These are phyloP conservation scores for Monilinia fructicola DNA, from an alignment of 2,329 filamentous ascomycete genomes.

Conservation along the genomic window DNA sequence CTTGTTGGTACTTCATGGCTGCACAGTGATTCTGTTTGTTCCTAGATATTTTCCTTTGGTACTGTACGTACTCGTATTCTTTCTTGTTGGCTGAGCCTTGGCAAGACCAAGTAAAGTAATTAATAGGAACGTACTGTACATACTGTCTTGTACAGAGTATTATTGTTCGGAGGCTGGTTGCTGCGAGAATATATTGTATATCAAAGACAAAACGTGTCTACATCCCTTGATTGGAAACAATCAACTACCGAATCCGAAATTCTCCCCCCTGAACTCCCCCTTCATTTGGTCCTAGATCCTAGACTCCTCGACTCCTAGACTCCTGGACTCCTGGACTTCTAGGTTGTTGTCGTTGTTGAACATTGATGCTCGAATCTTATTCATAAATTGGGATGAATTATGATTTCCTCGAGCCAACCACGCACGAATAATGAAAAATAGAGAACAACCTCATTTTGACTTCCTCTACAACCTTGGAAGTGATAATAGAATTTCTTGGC, in stretches of 20 bases:
- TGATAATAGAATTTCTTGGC: constrained; percentile 15
- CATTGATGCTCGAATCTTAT: no score
- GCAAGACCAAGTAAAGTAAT: constrained; percentile 6
- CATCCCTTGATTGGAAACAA: not conserved
- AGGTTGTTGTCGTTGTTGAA: not conserved
- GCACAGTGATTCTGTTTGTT: not conserved
- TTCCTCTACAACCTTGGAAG: constrained; percentile 6
- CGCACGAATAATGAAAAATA: not conserved
- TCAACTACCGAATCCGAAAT: constrained; percentile 3
- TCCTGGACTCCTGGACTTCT: no score
- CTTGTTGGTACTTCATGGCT: constrained; percentile 7
- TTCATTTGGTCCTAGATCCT: not conserved
- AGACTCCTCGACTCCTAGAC: not conserved
- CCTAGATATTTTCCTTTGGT: not conserved
- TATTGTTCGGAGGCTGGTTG: no score
- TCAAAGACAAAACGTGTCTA: not conserved
- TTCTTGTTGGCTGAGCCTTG: constrained; percentile 12
- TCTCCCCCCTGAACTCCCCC: not conserved
- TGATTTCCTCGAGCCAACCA: not conserved
- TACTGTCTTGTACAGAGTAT: no score
- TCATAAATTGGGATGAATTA: not conserved
- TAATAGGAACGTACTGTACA: no score
- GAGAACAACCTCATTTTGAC: not conserved
- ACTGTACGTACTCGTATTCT: not conserved
- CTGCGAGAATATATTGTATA: no score